Conservation (phyloP, 2,329 filamentous ascomycete genomes). For the Atkinsonella hypoxylon region DNA sequence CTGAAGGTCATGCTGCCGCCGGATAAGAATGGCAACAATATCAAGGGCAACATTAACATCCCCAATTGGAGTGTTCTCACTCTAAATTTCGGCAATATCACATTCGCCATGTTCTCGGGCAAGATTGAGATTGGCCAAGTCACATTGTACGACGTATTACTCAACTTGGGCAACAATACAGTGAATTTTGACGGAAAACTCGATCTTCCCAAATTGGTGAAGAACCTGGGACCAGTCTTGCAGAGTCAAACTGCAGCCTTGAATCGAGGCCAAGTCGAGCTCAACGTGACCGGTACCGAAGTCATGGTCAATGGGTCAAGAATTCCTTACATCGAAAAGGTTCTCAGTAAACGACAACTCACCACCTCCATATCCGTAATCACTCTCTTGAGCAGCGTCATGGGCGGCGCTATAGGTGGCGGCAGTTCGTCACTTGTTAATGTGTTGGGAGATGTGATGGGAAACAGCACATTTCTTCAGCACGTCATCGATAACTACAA, state of each 20-base stretch:
- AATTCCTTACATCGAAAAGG: constrained; percentile 30
- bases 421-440: constrained; percentile 19
- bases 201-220: constrained; percentile 26
- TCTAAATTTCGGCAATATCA: constrained; percentile 33
- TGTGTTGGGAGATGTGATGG: constrained; percentile 24
- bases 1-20: constrained; percentile 27
- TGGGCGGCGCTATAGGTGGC: constrained; percentile 22
- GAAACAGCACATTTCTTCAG: constrained; percentile 27
- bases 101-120: constrained; percentile 29
- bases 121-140: constrained; percentile 27
- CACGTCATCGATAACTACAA: constrained; percentile 25
- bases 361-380: constrained; percentile 24
- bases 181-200: constrained; percentile 28
- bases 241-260: constrained; percentile 24
- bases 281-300: constrained; percentile 29
- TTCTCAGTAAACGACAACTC: constrained; percentile 28
- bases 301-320: constrained; percentile 29
- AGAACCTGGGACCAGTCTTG: constrained; percentile 30
- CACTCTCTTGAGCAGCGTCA: constrained; percentile 24
- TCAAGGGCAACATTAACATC: constrained; percentile 29
- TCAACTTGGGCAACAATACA: constrained; percentile 32
- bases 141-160: constrained; percentile 24
- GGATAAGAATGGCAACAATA: constrained; percentile 26
- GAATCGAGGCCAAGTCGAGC: constrained; percentile 25
- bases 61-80: constrained; percentile 32